A percentile compares a stretch with the other conserved stretches of the same genome.
Conservation (phyloP, 2,329 filamentous ascomycete genomes). For the Pseudopithomyces chartarum region DNA sequence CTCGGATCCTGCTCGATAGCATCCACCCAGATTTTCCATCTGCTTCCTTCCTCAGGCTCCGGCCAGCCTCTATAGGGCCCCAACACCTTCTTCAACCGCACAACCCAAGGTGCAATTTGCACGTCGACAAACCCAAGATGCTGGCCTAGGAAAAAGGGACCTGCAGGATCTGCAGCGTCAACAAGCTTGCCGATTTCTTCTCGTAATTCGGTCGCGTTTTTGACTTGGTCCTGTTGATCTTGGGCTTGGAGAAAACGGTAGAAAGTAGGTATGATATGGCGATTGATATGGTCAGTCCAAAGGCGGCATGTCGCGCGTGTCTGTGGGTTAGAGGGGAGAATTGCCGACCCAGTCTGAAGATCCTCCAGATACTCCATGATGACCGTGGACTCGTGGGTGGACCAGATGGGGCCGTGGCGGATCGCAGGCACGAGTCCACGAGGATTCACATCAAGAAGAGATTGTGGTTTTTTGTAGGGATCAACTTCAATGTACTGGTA, state of each 20-base stretch:
- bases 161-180: constrained; percentile 60
- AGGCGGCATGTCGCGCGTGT: constrained; percentile 74
- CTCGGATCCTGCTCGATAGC: constrained; percentile 69
- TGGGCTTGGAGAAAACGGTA: constrained; percentile 73
- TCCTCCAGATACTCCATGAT: constrained; percentile 92
- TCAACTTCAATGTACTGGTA: constrained; percentile 91
- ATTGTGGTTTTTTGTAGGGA: constrained; percentile 73
- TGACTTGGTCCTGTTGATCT: constrained; percentile 62
- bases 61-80: constrained; percentile 70
- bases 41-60: constrained; percentile 63
- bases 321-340: constrained; percentile 71
- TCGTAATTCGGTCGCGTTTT: constrained; percentile 66
- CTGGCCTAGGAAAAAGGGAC: constrained; percentile 71
- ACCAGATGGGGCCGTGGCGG: constrained; percentile 75
- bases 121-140: constrained; percentile 71
- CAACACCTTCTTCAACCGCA: constrained; percentile 70
- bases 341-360: constrained; percentile 60
- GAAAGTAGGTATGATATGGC: constrained; percentile 75
- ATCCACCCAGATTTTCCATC: constrained; percentile 72
- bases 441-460: constrained; percentile 76
- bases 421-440: constrained; percentile 77
- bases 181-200: constrained; percentile 67
- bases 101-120: constrained; percentile 75
- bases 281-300: constrained; percentile 83
- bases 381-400: constrained; percentile 79